Evolutionary conservation across 805 yeast genomes (phyloP).

Genomic region (Zygosaccharomyces lentus): DNA sequence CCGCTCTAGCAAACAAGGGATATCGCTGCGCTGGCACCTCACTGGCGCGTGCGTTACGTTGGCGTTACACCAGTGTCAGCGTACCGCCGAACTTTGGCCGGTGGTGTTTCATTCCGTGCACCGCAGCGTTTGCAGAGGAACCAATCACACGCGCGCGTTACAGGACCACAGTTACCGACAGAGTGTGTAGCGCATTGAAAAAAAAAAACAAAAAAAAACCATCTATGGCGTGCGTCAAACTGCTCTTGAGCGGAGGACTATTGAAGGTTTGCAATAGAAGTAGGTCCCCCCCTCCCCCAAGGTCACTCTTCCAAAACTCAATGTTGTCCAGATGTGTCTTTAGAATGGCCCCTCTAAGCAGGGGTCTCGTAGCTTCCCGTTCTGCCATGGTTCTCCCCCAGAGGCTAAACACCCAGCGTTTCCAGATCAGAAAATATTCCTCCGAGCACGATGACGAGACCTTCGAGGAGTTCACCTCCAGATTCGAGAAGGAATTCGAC

Average conservation of each 20-base stretch:
- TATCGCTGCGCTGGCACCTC: too few species aligned
- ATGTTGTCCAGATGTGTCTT: slow-evolving; percentile 29
- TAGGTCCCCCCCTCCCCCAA: not conserved
- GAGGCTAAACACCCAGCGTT: slow-evolving; percentile 4
- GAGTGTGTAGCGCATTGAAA: not conserved
- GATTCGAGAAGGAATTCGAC: slow-evolving; percentile 94
- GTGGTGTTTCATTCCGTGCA: not conserved
- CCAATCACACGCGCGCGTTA: slow-evolving; percentile 5
- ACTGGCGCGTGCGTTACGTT: too few species aligned
- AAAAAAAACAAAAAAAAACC: not conserved
- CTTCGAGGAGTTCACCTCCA: slow-evolving; percentile 85
- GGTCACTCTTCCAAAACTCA: not conserved
- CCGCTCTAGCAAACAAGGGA: too few species aligned
- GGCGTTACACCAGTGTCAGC: too few species aligned
- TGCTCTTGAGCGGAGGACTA: not conserved
- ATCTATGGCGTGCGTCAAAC: not conserved
- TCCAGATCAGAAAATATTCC: slow-evolving; percentile 62
- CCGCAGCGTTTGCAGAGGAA: not conserved
- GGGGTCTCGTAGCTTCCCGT: slow-evolving; percentile 6
- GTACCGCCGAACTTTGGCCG: not conserved
- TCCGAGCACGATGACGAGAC: slow-evolving; percentile 83
- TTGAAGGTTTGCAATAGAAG: not conserved
- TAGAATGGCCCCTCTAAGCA: slow-evolving; percentile 11
- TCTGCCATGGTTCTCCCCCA: slow-evolving; percentile 3
- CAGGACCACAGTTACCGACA: not conserved